Evolutionary conservation across 371 early-diverging fungal genomes (phyloP).

Genomic region (Circinella umbellata): DNA sequence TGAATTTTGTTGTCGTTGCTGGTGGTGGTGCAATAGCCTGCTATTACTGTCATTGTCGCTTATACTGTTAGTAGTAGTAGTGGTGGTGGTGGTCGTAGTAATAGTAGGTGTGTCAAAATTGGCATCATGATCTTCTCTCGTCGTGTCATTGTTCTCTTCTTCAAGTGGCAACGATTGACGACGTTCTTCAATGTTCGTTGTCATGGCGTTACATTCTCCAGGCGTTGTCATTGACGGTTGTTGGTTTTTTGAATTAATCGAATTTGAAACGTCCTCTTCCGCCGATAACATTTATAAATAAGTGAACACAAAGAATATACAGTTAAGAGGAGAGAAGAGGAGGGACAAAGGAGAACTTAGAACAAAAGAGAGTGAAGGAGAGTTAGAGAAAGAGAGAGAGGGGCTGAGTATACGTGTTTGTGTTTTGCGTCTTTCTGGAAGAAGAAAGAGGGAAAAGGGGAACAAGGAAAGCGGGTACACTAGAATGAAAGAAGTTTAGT

Average conservation of each 20-base stretch:
- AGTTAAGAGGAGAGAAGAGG: conserved; percentile 3
- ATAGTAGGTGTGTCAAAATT: neutral
- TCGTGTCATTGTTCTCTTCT: neutral
- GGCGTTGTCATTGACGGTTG: neutral
- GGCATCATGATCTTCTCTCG: neutral
- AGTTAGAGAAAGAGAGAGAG: conserved; percentile 3
- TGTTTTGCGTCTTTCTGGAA: neutral
- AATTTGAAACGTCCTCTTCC: neutral
- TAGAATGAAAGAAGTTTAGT: no score
- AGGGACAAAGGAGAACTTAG: conserved; percentile 1
- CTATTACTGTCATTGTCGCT: conserved; percentile 13
- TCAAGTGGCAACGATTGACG: neutral
- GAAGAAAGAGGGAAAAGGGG: neutral
- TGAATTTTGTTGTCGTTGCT: conserved; percentile 2
- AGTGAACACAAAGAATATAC: neutral
- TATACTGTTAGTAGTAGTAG: conserved; percentile 5
- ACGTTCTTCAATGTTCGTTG: neutral
- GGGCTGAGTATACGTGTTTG: neutral
- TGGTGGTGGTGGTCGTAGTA: neutral
- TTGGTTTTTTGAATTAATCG: neutral
- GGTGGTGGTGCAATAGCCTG: neutral
- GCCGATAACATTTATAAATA: neutral
- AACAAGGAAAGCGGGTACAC: neutral
- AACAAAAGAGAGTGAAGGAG: neutral
- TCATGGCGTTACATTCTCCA: neutral